Evolutionary conservation across 805 yeast genomes (phyloP).

Genomic region (Pichia membranifaciens): DNA sequence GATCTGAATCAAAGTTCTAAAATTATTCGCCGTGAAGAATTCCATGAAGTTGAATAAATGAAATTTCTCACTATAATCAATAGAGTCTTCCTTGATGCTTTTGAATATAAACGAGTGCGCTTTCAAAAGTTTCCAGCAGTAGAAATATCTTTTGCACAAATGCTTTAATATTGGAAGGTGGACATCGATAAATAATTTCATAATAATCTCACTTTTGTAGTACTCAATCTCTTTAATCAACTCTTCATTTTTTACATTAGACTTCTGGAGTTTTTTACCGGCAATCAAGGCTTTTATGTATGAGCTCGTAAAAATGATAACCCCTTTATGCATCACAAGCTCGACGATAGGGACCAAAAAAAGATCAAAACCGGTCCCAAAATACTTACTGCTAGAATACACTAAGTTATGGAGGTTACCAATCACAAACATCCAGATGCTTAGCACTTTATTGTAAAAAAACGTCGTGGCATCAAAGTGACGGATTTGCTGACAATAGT

Average conservation of each 20-base stretch:
- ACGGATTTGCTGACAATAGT: conserved; percentile 25
- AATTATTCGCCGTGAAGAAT: background rate
- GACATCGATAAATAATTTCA: no score
- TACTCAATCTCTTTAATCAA: conserved; percentile 34
- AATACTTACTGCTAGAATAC: conserved; percentile 23
- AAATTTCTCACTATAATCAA: conserved; percentile 1
- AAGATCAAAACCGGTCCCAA: conserved; percentile 35
- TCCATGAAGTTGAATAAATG: background rate
- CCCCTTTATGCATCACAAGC: conserved; percentile 33
- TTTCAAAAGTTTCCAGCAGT: conserved; percentile 63
- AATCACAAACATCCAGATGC: conserved; percentile 29
- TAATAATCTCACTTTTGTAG: background rate
- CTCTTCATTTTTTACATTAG: background rate
- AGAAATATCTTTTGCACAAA: conserved; percentile 53
- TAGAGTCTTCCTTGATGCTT: conserved; percentile 12
- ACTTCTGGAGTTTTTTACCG: background rate
- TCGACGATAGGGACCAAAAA: conserved; percentile 34
- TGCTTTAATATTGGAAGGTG: conserved; percentile 37
- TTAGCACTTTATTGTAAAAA: conserved; percentile 33
- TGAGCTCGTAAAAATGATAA: background rate
- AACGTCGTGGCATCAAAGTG: conserved; percentile 33
- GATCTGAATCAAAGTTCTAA: background rate
- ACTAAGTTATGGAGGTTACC: conserved; percentile 33
- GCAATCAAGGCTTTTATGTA: background rate
- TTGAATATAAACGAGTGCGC: conserved; percentile 42